Conservation (phyloP, 179 eudicot species). For the Vitellaria paradoxa region DNA sequence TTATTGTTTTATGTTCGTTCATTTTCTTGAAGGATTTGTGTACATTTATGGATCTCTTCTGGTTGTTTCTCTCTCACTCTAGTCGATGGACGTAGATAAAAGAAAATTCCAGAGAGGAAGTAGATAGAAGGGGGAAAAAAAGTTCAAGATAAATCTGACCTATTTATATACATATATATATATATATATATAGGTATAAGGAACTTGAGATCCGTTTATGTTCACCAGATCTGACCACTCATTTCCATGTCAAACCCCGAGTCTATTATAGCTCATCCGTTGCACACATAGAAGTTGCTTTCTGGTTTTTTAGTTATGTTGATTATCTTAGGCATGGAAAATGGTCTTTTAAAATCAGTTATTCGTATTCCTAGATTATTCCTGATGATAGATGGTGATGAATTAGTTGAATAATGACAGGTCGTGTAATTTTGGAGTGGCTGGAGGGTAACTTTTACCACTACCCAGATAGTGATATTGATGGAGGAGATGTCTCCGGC, state of each 20-base stretch:
- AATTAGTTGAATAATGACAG: conserved; percentile 47
- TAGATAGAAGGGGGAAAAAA: neutral
- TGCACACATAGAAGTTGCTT: neutral
- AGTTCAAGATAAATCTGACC: conserved; percentile 1
- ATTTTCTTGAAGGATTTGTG: conserved; percentile 4
- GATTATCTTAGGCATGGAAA: conserved; percentile 16
- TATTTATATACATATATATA: too few relatives aligned
- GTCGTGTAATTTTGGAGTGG: conserved; percentile 27
- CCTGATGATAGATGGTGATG: conserved; percentile 20
- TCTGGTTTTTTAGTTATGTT: neutral
- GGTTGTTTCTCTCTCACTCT: neutral
- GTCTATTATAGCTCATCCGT: too few relatives aligned
- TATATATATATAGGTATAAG: too few relatives aligned
- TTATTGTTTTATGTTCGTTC: conserved; percentile 10
- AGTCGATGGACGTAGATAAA: conserved; percentile 22
- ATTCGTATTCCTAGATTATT: conserved; percentile 9
- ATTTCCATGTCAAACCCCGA: conserved; percentile 16
- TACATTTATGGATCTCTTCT: conserved; percentile 20
- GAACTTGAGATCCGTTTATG: conserved; percentile 23
- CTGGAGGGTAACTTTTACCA: conserved; percentile 26
- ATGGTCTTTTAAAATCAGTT: conserved; percentile 9
- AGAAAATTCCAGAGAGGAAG: conserved; percentile 11
- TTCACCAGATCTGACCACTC: conserved; percentile 31
- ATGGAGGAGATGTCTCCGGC: conserved; percentile 41
- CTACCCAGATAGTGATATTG: conserved; percentile 34